Base-by-base conservation (phyloP, 2,329 filamentous ascomycete species). In the Fusarium sp. region DNA sequence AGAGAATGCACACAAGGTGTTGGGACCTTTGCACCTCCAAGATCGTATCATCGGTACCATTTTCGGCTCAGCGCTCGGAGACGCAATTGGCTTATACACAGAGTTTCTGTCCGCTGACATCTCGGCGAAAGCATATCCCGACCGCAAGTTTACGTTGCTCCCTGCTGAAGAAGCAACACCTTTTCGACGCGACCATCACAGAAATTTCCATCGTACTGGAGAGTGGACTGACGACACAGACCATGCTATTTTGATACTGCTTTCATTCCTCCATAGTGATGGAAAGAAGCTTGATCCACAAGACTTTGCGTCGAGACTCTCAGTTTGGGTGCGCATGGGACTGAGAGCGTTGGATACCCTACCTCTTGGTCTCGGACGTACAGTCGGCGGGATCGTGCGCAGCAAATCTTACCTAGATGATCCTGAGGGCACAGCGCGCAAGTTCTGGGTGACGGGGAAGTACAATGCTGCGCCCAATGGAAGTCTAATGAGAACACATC, bases 171-270 rank as follows among this genome's bases (percentile, higher is more conserved):
- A 78, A 14, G 79, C 80, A 0, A 87, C 86, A 2, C 81, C 82
- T 1, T 83, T 84, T 67, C 78, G 82, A 24, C 77, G 80, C n/a
- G 86, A 87, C 71, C 72, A 77, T 10, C 86, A 88, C 71, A 81
- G 86, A 54, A 80, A 81, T 57, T 83, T 83, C 33, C 83, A 85
- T 39, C 73, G 77, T 7, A 74, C 80, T 2, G 82, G 83, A 30
- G 82, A 84, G 44, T 88, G 86, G 86, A 89, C 86, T 0, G 86
- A 89, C 66, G 87, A 89, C 75, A 89, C 87, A 0, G 87, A 88
- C 69, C 86, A 89, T 76, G 83, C 86, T 7, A 79, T 87, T 26
- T 77, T 88, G 2, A 83, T 85, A 60, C 74, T 88, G 6, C 81
- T 88, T 6, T 85, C 83, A 10, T 89, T 82, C 39, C 76, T 87